These are phyloP conservation scores for Gonapodya prolifera DNA, from an alignment of 192 early-diverging fungal genomes.

Conservation along the genomic window DNA sequence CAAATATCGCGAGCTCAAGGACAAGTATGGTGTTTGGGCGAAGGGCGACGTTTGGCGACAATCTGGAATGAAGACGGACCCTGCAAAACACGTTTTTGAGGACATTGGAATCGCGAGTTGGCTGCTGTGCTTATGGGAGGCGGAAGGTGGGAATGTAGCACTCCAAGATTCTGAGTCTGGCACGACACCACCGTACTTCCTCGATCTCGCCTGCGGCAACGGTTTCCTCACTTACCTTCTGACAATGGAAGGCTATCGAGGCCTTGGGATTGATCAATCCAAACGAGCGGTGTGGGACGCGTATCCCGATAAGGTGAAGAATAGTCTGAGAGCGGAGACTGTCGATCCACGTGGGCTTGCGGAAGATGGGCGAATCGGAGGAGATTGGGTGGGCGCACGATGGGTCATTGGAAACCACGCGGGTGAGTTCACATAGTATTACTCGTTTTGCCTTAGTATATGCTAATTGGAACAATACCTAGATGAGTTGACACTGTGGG, in stretches of 20 bases:
- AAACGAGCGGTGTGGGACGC: constrained; percentile 59
- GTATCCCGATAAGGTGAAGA: neutral
- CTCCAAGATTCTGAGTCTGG: neutral
- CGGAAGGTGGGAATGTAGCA: constrained; percentile 3
- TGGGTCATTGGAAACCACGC: constrained; percentile 87
- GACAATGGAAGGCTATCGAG: constrained; percentile 52
- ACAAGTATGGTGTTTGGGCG: constrained; percentile 59
- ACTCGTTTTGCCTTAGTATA: neutral
- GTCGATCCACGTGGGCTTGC: constrained; percentile 29
- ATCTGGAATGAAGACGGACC: constrained; percentile 45
- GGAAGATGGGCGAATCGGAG: constrained; percentile 1
- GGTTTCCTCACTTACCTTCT: constrained; percentile 65
- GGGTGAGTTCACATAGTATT: neutral
- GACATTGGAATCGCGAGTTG: constrained; percentile 78
- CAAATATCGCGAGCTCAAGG: constrained; percentile 55
- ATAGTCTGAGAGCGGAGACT: constrained; percentile 33
- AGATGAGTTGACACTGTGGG: constrained; percentile 77
- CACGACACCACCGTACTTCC: constrained; percentile 1
- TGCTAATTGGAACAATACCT: neutral
- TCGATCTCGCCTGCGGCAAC: constrained; percentile 79
- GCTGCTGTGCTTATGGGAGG: constrained; percentile 62
- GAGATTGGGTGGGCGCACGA: constrained; percentile 31
- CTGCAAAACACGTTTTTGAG: constrained; percentile 73
- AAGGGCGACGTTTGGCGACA: constrained; percentile 20
- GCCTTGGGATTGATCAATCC: constrained; percentile 62